Evolutionary conservation across 352 stramenopile genomes (phyloP), one percentile per base, ranked within the genome.

Genomic region (Pythium utonaiense): DNA sequence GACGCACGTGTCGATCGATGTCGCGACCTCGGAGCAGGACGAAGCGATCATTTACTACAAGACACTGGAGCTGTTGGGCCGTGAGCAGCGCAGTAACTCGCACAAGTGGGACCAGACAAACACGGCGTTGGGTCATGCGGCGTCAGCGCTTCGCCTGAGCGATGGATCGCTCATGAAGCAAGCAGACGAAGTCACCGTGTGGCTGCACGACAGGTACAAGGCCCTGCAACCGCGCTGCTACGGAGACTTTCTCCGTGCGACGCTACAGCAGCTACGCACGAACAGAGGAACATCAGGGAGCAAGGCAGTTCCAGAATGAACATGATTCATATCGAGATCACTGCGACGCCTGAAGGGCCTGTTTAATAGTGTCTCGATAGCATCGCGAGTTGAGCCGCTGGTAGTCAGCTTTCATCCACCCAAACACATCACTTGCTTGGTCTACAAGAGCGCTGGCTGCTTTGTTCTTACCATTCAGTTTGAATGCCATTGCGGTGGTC

Each of bases 401-500:
- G 50, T 42, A 66, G 60, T 61, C 60, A 34, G 7, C 10, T 30
- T 50, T 13, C 52, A 61, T 61, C 52, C 60, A 61, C 9, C 5
- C 19, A 1, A 55, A 21, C 14, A 66, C 52, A 13, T 45, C 19
- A 27, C 54, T 44, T 10, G 60, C 60, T 47, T 66, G 60, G 14
- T 19, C 19, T 34, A 21, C 3, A 19, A 52, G 25, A 41, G 44
- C 7, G 13, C 14, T 16, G 13, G 33, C 8, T 52, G 12, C 3
- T 6, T 40, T 21, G 17, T 30, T 36, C 8, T 33, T 6, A 17
- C 44, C n/a, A 6, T 55, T 72, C 24, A 84, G 56, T 30, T 77
- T 74, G 22, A 80, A 51, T 3, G 67, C 71, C 45, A 78, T 66
- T 3, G 73, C 60, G 6, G 70, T 60, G 41, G 71, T 51, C 16